phyloP scores from a whole-genome alignment of 768 basidiomycete genomes.

The Heimioporus sp. region DNA sequence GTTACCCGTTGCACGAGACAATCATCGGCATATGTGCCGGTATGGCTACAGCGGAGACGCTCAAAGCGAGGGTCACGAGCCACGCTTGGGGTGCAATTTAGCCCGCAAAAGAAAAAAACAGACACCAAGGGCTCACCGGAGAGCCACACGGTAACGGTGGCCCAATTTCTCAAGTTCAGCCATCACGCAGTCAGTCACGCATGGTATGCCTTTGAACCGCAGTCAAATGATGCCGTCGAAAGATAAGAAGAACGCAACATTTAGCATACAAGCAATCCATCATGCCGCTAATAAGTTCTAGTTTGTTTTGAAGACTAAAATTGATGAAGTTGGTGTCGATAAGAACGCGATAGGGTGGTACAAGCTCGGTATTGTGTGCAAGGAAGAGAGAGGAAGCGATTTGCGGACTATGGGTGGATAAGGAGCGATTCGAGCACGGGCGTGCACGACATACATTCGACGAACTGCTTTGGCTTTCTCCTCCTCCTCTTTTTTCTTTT shows the following conservation, averaged over 20 bases:
- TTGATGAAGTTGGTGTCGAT: constrained; percentile 99
- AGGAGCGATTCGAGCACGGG: not conserved
- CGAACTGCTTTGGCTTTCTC: constrained; percentile 76
- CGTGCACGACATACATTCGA: constrained; percentile 59
- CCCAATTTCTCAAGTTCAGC: constrained; percentile 98
- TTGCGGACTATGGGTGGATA: constrained; percentile 54
- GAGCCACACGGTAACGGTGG: constrained; percentile 89
- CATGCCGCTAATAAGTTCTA: constrained; percentile 96
- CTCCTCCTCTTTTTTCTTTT: constrained; percentile 80
- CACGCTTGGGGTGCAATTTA: constrained; percentile 54
- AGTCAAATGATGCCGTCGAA: constrained; percentile 2
- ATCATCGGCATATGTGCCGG: constrained; percentile 98
- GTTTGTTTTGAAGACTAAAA: constrained; percentile 95
- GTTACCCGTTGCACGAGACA: constrained; percentile 96
- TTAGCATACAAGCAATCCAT: constrained; percentile 99
- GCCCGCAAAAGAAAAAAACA: not conserved
- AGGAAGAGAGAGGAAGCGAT: constrained; percentile 92
- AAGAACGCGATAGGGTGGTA: constrained; percentile 94
- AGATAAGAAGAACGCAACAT: constrained; percentile 50
- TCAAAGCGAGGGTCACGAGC: constrained; percentile 98
- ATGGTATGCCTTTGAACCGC: constrained; percentile 77
- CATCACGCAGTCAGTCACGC: constrained; percentile 99
- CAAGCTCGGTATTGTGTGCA: constrained; percentile 92
- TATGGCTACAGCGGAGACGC: constrained; percentile 86
- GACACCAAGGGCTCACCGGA: constrained; percentile 58